Evolutionary conservation across 257 asterid genomes (phyloP).

Genomic region (Handroanthus guayacan): DNA sequence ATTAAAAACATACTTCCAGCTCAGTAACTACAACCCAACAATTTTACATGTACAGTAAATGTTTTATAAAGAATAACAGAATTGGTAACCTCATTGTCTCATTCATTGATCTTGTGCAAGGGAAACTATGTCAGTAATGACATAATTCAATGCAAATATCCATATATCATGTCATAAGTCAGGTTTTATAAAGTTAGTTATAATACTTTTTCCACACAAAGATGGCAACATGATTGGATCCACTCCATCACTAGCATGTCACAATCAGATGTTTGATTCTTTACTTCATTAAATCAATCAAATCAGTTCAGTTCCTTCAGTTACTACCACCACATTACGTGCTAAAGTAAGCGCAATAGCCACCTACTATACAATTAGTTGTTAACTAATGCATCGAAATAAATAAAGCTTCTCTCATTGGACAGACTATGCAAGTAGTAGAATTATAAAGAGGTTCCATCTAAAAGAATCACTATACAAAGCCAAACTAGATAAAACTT

Average conservation of each 20-base stretch:
- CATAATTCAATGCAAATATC: not conserved
- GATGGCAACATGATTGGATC: not conserved
- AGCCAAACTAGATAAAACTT: conserved; percentile 9
- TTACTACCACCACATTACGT: not conserved
- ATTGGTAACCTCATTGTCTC: not conserved
- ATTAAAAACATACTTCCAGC: not conserved
- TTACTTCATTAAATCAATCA: not conserved
- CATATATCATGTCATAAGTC: not conserved
- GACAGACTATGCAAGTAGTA: not conserved
- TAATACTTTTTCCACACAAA: not conserved
- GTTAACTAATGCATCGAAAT: conserved; percentile 1
- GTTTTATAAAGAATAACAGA: not conserved
- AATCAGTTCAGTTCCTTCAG: not conserved
- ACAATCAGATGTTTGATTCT: not conserved
- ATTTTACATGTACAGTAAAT: not conserved
- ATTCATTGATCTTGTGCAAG: not conserved
- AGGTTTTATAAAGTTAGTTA: not conserved
- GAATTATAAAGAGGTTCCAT: not conserved
- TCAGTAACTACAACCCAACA: not conserved
- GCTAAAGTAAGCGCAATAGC: conserved; percentile 6
- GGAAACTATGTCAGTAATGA: not conserved
- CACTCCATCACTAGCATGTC: not conserved
- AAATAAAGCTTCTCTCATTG: not conserved
- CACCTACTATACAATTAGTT: not conserved
- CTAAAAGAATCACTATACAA: not conserved